Conservation (phyloP, 257 asterid genomes). For the Perilla frutescens region DNA sequence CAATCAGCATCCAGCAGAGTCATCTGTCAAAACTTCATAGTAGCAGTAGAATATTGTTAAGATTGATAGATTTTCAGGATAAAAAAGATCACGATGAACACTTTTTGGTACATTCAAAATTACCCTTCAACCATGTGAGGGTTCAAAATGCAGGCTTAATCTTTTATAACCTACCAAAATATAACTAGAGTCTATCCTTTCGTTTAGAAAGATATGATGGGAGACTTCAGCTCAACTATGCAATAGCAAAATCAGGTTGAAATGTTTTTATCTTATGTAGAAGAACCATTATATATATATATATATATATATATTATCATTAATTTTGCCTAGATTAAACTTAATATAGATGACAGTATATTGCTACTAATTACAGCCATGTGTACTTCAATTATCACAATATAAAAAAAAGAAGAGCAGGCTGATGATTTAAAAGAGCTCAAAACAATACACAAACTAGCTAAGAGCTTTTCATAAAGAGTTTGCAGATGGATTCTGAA, state of each 20-base stretch:
- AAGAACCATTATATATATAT: background rate
- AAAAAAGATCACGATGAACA: background rate
- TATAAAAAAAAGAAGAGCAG: background rate
- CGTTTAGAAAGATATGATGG: background rate
- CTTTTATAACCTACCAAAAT: background rate
- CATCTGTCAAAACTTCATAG: background rate
- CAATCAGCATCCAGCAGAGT: background rate
- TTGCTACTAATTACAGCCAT: constrained; percentile 1
- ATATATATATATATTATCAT: background rate
- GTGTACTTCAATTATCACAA: background rate
- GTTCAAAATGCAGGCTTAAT: background rate
- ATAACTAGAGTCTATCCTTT: background rate
- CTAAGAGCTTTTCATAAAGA: background rate
- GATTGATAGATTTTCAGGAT: background rate
- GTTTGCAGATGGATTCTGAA: background rate
- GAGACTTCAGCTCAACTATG: constrained; percentile 3
- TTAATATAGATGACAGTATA: background rate
- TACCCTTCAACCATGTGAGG: background rate
- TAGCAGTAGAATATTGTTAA: background rate
- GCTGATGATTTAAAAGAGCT: constrained; percentile 14
- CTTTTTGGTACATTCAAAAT: background rate
- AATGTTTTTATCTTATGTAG: background rate
- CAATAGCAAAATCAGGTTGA: background rate
- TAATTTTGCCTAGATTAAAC: constrained; percentile 1
- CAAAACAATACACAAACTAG: background rate